A percentile compares a stretch with the other conserved stretches of the same genome.
phyloP scores from a whole-genome alignment of 2,329 filamentous ascomycete species.

The Colletotrichum sp. region DNA sequence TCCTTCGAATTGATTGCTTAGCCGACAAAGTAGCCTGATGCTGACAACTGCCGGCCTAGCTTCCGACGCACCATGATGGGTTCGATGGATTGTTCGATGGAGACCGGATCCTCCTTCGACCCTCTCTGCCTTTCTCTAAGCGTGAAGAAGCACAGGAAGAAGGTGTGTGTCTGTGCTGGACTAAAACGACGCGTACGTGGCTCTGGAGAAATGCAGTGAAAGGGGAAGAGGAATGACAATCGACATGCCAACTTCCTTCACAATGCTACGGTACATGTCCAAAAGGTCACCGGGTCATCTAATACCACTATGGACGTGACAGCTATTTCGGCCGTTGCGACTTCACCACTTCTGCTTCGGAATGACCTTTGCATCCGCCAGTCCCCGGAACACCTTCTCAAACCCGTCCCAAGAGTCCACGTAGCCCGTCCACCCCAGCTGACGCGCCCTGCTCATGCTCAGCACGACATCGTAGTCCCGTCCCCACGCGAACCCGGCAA shows the following conservation, averaged over 20 bases:
- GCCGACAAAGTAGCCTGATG: neutral
- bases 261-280: neutral
- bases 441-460: conserved; percentile 49
- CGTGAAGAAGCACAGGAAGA: neutral
- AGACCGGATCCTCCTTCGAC: neutral
- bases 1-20: neutral
- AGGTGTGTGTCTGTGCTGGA: neutral
- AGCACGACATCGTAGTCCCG: conserved; percentile 43
- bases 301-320: neutral
- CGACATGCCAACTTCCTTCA: neutral
- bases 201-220: neutral
- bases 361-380: conserved; percentile 30
- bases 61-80: neutral
- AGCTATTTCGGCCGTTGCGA: neutral
- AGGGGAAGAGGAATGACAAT: neutral
- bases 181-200: neutral
- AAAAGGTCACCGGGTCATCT: neutral
- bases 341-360: conserved; percentile 11
- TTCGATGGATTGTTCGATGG: neutral
- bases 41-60: neutral
- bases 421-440: conserved; percentile 44
- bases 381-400: conserved; percentile 29
- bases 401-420: conserved; percentile 3
- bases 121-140: neutral
- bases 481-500: conserved; percentile 47